Base-by-base conservation (phyloP, 371 early-diverging fungal species). In the Rhizopus delemar region DNA sequence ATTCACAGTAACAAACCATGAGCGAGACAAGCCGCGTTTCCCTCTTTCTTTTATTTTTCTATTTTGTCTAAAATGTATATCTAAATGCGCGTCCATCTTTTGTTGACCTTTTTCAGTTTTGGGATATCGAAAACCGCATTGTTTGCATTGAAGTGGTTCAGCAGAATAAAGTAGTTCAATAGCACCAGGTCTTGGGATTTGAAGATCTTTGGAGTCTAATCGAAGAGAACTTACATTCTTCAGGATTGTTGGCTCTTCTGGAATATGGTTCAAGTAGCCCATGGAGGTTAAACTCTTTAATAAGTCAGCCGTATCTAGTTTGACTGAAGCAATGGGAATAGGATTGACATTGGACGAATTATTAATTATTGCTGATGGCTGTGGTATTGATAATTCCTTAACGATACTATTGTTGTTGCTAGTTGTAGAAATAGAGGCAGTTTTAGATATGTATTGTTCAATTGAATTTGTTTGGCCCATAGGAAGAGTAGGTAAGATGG, bases 51-150 rank as follows among this genome's bases (percentile, higher is more conserved):
- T 92, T 69, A 83, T 73, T 9, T 92, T 82, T 52, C 90, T 78
- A 68, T 95, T 95, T 71, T 91, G 93, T 51, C 95, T 84, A 70
- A 95, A 97, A 71, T 97, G 97, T 81, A 93, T 91, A 62, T 97
- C 96, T 56, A 97, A 63, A 73, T 97, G 97, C 33, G 84, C 81
- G 62, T 85, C 86, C 86, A 93, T 89, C 64, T 86, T 85, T 39
- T 72, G 73, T 65, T 87, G 80, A 7, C 93, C 92, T 34, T 84
- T 86, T 7, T 77, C 83, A 7, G 82, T 80, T 51, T 84, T 81
- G 8, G 83, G 79, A 60, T 86, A 93, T 35, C 97, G 87, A 65
- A 87, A 83, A 3, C 93, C 97, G 69, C 97, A 97, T 73, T 95
- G 94, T 53, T 86, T 86, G 78, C 97, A 97, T 69, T 92, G 92